Evolutionary conservation across 495 filamentous ascomycete genomes (phyloP), one percentile per base, ranked within the genome.

Genomic region (Lentithecium fluviatile): DNA sequence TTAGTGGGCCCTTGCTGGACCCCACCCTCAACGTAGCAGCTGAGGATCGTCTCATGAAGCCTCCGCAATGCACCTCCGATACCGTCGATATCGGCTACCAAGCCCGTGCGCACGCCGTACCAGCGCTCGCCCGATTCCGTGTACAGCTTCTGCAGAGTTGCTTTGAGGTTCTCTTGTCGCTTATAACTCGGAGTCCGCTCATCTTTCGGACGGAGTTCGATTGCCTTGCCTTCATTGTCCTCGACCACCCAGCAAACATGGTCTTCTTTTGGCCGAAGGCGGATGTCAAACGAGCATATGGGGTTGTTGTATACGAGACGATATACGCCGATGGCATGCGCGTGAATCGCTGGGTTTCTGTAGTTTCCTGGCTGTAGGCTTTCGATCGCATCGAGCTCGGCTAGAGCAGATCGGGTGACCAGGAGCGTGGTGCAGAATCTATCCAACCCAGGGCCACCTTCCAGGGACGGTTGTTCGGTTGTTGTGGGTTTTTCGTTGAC

Each of bases 331-430:
- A 60, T 37, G 24, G 25, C 26, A 25, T 62, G 65, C 10, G 57
- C 21, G 34, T 67, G 69, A 8, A 71, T 48, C 23, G 49, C 50
- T 12, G 58, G 62, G 17, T 65, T 46, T 24, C 10, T 20, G 2
- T 52, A 21, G 25, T 51, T 51, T 38, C 32, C 49, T 1, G 46
- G 48, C 15, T 15, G 12, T 6, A 11, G 42, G n/a, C n/a, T 42
- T 46, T 85, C 80, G 13, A 89, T 70, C 17, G 68, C 70, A 36
- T 83, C 83, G 10, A 96, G 72, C n/a, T 82, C 83, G 20, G 76
- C 76, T 19, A 91, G 76, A 4, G 95, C 71, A 0, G 90, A 84
- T 10, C 94, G 77, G 0, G 90, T 93, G 17, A 83, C 69, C 0
- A 74, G 67, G 26, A 91, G 77, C 29, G 80, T 61, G 10, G 70